A percentile compares a stretch with the other conserved stretches of the same genome.
Evolutionary conservation across 257 asterid genomes (phyloP).

Genomic region (Henckelia pumila): DNA sequence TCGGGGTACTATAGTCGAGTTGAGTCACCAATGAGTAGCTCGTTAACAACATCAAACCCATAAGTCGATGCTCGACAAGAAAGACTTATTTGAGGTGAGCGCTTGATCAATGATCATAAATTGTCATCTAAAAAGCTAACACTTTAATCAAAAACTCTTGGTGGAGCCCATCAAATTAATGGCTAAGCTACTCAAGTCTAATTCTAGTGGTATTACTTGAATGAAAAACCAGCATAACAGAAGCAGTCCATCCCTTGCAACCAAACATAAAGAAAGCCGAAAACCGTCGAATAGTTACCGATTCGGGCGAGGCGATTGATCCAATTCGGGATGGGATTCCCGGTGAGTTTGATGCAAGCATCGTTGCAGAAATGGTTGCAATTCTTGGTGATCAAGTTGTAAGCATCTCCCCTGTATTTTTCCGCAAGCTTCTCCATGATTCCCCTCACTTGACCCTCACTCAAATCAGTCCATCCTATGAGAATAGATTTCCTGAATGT

Average conservation of each 20-base stretch:
- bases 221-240: not conserved
- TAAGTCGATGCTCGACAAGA: too few species aligned
- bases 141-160: too few species aligned
- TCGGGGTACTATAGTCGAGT: not conserved
- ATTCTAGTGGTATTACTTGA: not conserved
- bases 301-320: slow-evolving; percentile 69
- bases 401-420: slow-evolving; percentile 51
- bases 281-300: slow-evolving; percentile 31
- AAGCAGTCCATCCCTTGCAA: not conserved
- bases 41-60: too few species aligned
- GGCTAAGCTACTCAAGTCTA: not conserved
- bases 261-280: not conserved
- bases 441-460: slow-evolving; percentile 31
- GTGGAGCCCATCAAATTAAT: too few species aligned
- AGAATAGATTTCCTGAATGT: slow-evolving; percentile 51
- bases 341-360: slow-evolving; percentile 45
- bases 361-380: slow-evolving; percentile 80
- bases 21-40: not conserved
- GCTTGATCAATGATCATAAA: too few species aligned
- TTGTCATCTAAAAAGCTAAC: too few species aligned
- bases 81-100: too few species aligned
- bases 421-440: slow-evolving; percentile 48
- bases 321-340: slow-evolving; percentile 59
- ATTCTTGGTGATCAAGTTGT: slow-evolving; percentile 57
- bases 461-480: slow-evolving; percentile 57